phyloP scores from a whole-genome alignment of 1,284 basidiomycete species.

The Ceratobasidium sp. region DNA sequence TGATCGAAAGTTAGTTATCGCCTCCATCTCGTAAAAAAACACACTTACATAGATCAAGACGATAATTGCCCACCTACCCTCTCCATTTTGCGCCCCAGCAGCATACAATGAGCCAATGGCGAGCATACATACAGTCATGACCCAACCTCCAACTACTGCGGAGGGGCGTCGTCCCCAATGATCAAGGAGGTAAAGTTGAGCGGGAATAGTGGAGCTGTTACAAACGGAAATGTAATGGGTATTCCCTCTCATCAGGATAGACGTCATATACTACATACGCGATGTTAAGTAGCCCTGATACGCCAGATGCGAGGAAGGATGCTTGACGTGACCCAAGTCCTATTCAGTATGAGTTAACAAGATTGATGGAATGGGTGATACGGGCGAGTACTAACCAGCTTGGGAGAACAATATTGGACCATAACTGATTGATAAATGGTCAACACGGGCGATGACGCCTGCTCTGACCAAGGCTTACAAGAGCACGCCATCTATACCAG shows the following conservation, averaged over 20 bases:
- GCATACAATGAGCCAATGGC: conserved; percentile 58
- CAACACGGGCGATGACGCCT: conserved; percentile 23
- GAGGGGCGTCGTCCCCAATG: conserved; percentile 58
- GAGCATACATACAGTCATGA: conserved; percentile 53
- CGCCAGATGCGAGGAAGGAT: conserved; percentile 61
- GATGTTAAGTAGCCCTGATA: conserved; percentile 60
- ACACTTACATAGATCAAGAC: conserved; percentile 54
- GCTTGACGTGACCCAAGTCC: conserved; percentile 54
- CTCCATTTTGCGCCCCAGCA: conserved; percentile 47
- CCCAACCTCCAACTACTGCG: conserved; percentile 56
- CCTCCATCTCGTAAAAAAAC: background rate
- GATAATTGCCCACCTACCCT: conserved; percentile 56
- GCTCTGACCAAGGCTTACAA: conserved; percentile 33
- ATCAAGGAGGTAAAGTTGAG: conserved; percentile 55
- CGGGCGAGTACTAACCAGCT: conserved; percentile 49
- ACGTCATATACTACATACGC: conserved; percentile 40
- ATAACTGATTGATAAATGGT: conserved; percentile 49
- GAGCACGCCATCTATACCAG: conserved; percentile 44
- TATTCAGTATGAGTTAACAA: conserved; percentile 32
- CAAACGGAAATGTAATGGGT: background rate
- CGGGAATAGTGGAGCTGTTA: conserved; percentile 51
- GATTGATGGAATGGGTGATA: background rate
- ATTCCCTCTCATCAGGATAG: too few species aligned
- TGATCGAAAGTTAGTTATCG: background rate
- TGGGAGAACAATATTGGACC: conserved; percentile 61